Conservation (phyloP, 345 rosid species). For the Camelina sativa region DNA sequence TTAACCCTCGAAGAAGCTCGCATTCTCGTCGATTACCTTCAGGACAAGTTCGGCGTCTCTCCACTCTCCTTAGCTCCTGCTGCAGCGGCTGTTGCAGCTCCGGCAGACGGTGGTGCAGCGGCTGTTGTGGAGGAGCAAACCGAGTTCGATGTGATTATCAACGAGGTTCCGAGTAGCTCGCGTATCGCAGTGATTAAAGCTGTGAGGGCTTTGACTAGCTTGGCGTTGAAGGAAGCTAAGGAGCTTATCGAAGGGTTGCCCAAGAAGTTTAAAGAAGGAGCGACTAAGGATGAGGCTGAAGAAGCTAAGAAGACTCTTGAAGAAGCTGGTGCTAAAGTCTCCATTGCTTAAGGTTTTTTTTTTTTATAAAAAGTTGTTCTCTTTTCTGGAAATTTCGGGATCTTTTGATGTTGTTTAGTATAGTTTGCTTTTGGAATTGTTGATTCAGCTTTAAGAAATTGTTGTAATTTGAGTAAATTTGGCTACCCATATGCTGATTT, state of each 20-base stretch:
- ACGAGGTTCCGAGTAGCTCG: slow-evolving; percentile 72
- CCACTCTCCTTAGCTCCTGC: slow-evolving; percentile 77
- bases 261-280: slow-evolving; percentile 81
- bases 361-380: background rate
- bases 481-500: background rate
- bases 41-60: slow-evolving; percentile 84
- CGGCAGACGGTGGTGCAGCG: slow-evolving; percentile 45
- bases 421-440: slow-evolving; percentile 29
- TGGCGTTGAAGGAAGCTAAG: slow-evolving; percentile 91
- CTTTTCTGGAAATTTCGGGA: background rate
- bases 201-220: slow-evolving; percentile 70
- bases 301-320: slow-evolving; percentile 88
- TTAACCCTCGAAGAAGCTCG: slow-evolving; percentile 85
- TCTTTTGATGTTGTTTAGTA: slow-evolving; percentile 18
- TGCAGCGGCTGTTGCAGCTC: slow-evolving; percentile 53
- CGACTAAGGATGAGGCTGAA: slow-evolving; percentile 83
- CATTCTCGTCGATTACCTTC: slow-evolving; percentile 74
- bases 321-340: slow-evolving; percentile 78
- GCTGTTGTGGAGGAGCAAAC: slow-evolving; percentile 72
- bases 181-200: slow-evolving; percentile 88
- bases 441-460: slow-evolving; percentile 33
- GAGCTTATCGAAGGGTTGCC: slow-evolving; percentile 88
- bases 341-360: slow-evolving; percentile 54
- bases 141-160: slow-evolving; percentile 78
- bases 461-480: slow-evolving; percentile 32